Evolutionary conservation across 2,329 filamentous ascomycete genomes (phyloP).

Genomic region (Parafenestella ontariensis): DNA sequence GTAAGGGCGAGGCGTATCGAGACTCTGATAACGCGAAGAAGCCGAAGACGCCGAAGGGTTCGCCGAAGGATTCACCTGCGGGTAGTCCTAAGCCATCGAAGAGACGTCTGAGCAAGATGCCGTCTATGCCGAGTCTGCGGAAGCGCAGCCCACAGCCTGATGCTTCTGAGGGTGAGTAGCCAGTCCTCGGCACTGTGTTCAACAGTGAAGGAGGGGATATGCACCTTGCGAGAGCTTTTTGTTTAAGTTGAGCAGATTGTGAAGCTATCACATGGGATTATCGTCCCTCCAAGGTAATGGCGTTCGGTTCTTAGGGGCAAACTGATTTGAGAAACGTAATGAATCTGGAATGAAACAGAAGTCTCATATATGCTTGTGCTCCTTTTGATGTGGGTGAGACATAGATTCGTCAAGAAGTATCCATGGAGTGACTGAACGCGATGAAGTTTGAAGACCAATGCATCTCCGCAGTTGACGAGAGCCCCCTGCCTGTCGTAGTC

Average conservation of each 20-base stretch:
- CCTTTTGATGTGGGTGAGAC: background rate
- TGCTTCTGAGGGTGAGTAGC: background rate
- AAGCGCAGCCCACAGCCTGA: background rate
- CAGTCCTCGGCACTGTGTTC: background rate
- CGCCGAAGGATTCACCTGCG: background rate
- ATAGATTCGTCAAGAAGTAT: background rate
- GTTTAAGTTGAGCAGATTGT: no score
- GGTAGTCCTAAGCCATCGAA: background rate
- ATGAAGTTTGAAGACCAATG: background rate
- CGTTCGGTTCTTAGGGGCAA: background rate
- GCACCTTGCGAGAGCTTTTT: no score
- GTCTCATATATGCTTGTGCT: background rate
- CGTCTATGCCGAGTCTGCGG: background rate
- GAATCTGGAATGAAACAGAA: background rate
- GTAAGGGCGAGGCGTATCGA: constrained; percentile 33
- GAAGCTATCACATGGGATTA: no score
- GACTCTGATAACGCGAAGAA: constrained; percentile 18
- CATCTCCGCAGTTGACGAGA: no score
- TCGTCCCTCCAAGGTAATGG: no score
- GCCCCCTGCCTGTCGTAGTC: no score
- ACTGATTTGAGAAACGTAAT: background rate
- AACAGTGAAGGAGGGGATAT: no score
- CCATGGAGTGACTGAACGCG: background rate
- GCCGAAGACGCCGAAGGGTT: background rate
- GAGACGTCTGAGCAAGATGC: background rate